Percentiles rank a stretch among this genome's conserved stretches.
phyloP scores from a whole-genome alignment of 2,329 filamentous ascomycete genomes.

The Venturia aucupariae region DNA sequence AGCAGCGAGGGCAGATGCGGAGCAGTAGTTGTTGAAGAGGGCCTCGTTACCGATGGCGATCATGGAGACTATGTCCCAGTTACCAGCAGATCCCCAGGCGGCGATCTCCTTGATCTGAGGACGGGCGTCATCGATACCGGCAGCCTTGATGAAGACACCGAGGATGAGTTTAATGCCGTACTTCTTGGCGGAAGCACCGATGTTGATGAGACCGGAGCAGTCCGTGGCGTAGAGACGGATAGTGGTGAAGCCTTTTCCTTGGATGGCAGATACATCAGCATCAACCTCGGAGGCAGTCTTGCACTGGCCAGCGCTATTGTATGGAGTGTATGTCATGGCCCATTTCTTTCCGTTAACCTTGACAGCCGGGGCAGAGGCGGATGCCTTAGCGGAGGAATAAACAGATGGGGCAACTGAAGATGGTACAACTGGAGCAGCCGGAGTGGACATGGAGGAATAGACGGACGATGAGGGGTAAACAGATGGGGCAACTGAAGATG shows the following conservation, averaged over 20 bases:
- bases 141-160: conserved; percentile 72
- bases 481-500: too few relatives aligned
- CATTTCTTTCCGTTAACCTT: conserved; percentile 36
- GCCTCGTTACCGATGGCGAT: conserved; percentile 88
- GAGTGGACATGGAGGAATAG: not conserved
- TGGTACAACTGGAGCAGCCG: conserved; percentile 2
- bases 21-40: conserved; percentile 63
- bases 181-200: conserved; percentile 59
- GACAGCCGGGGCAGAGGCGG: conserved; percentile 18
- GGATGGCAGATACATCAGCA: conserved; percentile 34
- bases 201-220: conserved; percentile 69
- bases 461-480: too few relatives aligned
- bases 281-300: conserved; percentile 31
- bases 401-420: conserved; percentile 1
- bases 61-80: conserved; percentile 68
- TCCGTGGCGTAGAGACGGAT: conserved; percentile 85
- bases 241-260: conserved; percentile 48
- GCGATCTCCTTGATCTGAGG: conserved; percentile 67
- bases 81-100: conserved; percentile 59
- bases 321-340: conserved; percentile 42
- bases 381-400: not conserved
- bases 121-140: conserved; percentile 52
- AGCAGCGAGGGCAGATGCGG: conserved; percentile 52
- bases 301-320: conserved; percentile 34
- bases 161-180: conserved; percentile 71